Evolutionary conservation across 2,329 filamentous ascomycete species (phyloP).

Genomic region (Bipolaris oryzae): DNA sequence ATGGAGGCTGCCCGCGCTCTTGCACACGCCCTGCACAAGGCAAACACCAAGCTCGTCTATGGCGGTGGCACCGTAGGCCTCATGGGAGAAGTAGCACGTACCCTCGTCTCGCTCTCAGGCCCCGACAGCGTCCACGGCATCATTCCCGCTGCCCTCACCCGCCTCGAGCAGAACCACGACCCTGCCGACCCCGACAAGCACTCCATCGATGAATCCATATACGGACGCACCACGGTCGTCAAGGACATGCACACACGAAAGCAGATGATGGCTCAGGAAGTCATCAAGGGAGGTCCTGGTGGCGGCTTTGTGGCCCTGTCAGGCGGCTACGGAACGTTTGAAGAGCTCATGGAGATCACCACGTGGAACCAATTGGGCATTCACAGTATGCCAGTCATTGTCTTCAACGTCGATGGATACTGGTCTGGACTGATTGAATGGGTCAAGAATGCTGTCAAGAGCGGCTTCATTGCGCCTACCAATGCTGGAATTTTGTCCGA

Average conservation of each 20-base stretch:
- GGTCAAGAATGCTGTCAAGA: conserved; percentile 75
- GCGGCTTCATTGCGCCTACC: conserved; percentile 74
- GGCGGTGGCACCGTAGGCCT: conserved; percentile 92
- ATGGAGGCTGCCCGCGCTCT: conserved; percentile 78
- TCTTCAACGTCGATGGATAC: conserved; percentile 88
- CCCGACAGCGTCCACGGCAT: conserved; percentile 87
- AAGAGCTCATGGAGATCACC: conserved; percentile 89
- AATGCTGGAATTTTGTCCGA: conserved; percentile 81
- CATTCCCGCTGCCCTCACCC: conserved; percentile 84
- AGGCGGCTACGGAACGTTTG: conserved; percentile 92
- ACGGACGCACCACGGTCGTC: conserved; percentile 86
- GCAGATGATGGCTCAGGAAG: conserved; percentile 87
- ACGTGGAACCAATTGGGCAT: conserved; percentile 98
- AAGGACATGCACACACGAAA: conserved; percentile 97
- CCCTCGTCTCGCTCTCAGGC: conserved; percentile 81
- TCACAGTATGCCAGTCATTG: conserved; percentile 73
- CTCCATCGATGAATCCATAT: conserved; percentile 66
- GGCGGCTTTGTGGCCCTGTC: conserved; percentile 87
- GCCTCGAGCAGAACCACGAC: conserved; percentile 71
- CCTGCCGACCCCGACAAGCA: conserved; percentile 50
- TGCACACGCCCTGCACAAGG: conserved; percentile 72
- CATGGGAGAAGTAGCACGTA: conserved; percentile 92
- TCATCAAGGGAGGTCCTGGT: conserved; percentile 79
- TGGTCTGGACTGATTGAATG: conserved; percentile 86
- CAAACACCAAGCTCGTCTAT: conserved; percentile 86